Conservation (phyloP, 2,329 filamentous ascomycete species). For the Paraphoma chrysanthemicola region DNA sequence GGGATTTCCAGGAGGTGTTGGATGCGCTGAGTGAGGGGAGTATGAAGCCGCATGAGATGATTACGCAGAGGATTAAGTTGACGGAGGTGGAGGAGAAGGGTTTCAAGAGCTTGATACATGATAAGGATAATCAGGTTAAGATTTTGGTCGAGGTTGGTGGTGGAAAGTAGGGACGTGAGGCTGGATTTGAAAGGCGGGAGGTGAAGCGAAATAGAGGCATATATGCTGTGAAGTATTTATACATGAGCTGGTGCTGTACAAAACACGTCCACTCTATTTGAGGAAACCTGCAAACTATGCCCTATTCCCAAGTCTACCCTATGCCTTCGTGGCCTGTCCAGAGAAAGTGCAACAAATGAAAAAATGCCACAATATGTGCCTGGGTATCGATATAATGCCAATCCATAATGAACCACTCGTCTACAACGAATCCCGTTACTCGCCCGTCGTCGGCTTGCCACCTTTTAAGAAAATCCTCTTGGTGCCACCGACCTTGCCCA, state of each 20-base stretch:
- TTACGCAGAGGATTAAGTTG: slow-evolving; percentile 57
- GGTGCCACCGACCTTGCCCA: slow-evolving; percentile 75
- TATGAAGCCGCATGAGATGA: slow-evolving; percentile 56
- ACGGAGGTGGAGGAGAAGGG: slow-evolving; percentile 56
- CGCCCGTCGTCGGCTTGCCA: slow-evolving; percentile 8
- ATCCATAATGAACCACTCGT: background rate
- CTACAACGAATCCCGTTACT: background rate
- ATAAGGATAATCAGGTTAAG: slow-evolving; percentile 59
- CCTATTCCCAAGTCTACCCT: no score
- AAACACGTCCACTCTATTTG: no score
- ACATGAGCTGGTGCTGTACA: no score
- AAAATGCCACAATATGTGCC: background rate
- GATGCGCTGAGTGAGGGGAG: slow-evolving; percentile 55
- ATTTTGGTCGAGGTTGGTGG: slow-evolving; percentile 53
- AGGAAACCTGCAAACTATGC: background rate
- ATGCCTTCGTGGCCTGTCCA: no score
- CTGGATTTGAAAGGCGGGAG: background rate
- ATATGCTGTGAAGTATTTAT: no score
- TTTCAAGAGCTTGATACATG: slow-evolving; percentile 56
- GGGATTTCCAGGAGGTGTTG: slow-evolving; percentile 56
- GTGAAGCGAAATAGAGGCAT: background rate
- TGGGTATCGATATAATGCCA: background rate
- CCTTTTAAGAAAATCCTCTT: slow-evolving; percentile 71
- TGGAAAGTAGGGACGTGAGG: slow-evolving; percentile 14
- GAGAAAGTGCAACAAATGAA: background rate